A percentile compares a stretch with the other conserved stretches of the same genome.
Conservation (phyloP, 371 early-diverging fungal species). For the Mortierella sp. region DNA sequence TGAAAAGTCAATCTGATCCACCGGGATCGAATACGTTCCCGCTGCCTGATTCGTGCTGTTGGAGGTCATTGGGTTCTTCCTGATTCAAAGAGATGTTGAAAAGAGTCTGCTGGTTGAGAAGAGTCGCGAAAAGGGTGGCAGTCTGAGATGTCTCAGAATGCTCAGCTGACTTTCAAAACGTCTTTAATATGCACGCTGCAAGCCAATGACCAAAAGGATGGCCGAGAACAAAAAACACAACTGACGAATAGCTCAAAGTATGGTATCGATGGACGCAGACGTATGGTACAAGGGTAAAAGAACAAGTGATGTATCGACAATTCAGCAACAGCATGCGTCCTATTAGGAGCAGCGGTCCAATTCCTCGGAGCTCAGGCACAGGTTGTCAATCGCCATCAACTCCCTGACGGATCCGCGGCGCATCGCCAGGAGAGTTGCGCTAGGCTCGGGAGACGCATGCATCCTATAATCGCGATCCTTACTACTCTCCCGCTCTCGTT, state of each 20-base stretch:
- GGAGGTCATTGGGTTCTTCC: background rate
- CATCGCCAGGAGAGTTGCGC: constrained; percentile 20
- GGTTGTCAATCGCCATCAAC: constrained; percentile 47
- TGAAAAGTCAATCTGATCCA: constrained; percentile 51
- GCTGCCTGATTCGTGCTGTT: background rate
- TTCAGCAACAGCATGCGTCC: background rate
- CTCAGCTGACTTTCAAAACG: no score
- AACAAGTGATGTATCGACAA: background rate
- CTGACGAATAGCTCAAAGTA: no score
- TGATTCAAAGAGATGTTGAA: background rate
- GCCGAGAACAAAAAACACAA: no score
- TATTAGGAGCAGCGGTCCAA: constrained; percentile 10
- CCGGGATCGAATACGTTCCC: constrained; percentile 26
- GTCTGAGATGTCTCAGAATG: no score
- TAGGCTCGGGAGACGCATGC: constrained; percentile 8
- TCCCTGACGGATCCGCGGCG: constrained; percentile 50
- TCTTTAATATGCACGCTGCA: no score
- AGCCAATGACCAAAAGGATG: no score
- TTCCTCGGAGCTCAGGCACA: constrained; percentile 49
- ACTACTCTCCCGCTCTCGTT: constrained; percentile 18
- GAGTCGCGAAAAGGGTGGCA: no score
- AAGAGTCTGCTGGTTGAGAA: no score
- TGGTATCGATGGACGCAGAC: no score
- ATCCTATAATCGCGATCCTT: constrained; percentile 2
- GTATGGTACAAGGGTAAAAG: no score